Evolutionary conservation across 2,329 filamentous ascomycete genomes (phyloP).

Genomic region (Xylariaceae sp.): DNA sequence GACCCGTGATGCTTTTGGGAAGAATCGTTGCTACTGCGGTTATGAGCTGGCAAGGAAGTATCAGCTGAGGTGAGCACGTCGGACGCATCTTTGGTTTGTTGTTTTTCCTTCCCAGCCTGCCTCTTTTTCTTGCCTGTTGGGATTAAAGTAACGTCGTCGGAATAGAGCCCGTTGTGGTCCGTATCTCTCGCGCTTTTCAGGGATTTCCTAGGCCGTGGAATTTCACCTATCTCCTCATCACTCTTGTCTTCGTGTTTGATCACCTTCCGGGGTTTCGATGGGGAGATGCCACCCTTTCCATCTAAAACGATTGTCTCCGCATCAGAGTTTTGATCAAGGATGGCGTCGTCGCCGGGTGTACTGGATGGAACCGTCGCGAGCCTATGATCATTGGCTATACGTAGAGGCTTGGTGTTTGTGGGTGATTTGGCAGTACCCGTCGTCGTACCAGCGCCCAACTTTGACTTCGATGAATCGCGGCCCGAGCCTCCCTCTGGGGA

Average conservation of each 20-base stretch:
- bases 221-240: conserved; percentile 46
- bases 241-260: conserved; percentile 60
- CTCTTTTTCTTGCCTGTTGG: conserved; percentile 48
- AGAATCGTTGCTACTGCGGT: conserved; percentile 23
- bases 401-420: conserved; percentile 23
- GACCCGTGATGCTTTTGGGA: conserved; percentile 38
- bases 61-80: conserved; percentile 56
- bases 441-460: conserved; percentile 23
- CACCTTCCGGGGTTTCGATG: conserved; percentile 57
- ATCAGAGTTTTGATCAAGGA: conserved; percentile 59
- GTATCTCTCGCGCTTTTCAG: conserved; percentile 33
- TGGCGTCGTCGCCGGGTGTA: conserved; percentile 39
- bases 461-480: conserved; percentile 31
- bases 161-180: conserved; percentile 28
- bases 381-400: conserved; percentile 30
- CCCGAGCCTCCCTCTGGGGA: conserved; percentile 41
- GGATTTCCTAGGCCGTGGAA: conserved; percentile 31
- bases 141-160: conserved; percentile 33
- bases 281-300: conserved; percentile 59
- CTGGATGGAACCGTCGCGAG: conserved; percentile 28
- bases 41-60: conserved; percentile 46
- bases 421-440: conserved; percentile 22
- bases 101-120: conserved; percentile 38
- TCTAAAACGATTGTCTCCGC: conserved; percentile 66
- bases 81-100: conserved; percentile 46